phyloP scores from a whole-genome alignment of 1,139 yeast species.

The Taphrina confusa region DNA sequence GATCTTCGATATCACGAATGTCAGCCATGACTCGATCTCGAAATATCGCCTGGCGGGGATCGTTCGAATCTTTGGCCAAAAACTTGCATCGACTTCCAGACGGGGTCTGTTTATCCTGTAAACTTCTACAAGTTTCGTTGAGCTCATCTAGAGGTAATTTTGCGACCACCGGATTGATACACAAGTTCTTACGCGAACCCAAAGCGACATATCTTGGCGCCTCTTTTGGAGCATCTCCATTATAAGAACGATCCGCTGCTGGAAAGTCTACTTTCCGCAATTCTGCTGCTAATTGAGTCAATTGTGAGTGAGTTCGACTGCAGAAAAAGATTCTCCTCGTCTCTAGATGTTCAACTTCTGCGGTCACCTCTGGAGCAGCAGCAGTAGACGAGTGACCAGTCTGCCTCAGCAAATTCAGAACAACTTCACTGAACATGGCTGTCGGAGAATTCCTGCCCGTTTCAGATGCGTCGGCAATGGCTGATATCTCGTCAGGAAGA shows the following conservation, averaged over 20 bases:
- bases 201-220: constrained; percentile 53
- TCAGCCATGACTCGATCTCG: constrained; percentile 58
- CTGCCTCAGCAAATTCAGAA: not conserved
- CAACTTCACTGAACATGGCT: not conserved
- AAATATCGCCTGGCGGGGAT: constrained; percentile 55
- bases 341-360: not conserved
- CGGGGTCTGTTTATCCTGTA: constrained; percentile 53
- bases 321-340: constrained; percentile 56
- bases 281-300: constrained; percentile 78
- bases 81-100: constrained; percentile 55
- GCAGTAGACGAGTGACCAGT: constrained; percentile 7
- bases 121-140: constrained; percentile 79
- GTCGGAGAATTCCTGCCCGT: not conserved
- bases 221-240: constrained; percentile 42
- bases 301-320: constrained; percentile 89
- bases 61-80: constrained; percentile 48
- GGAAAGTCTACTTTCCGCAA: constrained; percentile 64
- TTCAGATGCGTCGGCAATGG: too few species aligned
- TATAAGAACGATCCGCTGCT: constrained; percentile 52
- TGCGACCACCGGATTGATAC: constrained; percentile 68
- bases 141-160: constrained; percentile 54
- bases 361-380: too few species aligned
- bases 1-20: constrained; percentile 81
- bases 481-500: too few species aligned
- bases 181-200: constrained; percentile 83